Evolutionary conservation across 345 rosid genomes (phyloP).

Genomic region (Citrus australasica): DNA sequence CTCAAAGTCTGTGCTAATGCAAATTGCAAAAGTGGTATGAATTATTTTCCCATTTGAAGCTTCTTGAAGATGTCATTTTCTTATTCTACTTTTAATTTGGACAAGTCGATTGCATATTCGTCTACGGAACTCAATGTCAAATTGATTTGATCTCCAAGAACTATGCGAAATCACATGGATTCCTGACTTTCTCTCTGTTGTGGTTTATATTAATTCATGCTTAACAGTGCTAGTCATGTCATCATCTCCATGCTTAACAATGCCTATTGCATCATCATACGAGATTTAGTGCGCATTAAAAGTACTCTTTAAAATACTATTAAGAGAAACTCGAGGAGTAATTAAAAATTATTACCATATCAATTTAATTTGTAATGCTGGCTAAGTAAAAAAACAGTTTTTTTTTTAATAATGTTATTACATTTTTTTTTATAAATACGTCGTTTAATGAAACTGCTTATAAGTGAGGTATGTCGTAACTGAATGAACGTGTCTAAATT

Average conservation of each 20-base stretch:
- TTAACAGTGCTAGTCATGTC: not conserved
- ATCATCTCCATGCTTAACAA: not conserved
- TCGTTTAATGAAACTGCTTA: too few relatives aligned
- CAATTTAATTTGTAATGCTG: not conserved
- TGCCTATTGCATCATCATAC: not conserved
- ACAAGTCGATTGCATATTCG: conserved; percentile 7
- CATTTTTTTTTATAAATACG: too few relatives aligned
- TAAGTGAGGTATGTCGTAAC: too few relatives aligned
- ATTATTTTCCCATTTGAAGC: not conserved
- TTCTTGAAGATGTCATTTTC: conserved; percentile 8
- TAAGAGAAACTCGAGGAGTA: not conserved
- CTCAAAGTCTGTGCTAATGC: not conserved
- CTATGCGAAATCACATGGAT: not conserved
- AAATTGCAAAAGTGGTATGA: not conserved
- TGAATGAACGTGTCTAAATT: too few relatives aligned
- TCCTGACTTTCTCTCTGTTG: not conserved
- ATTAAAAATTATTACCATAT: not conserved
- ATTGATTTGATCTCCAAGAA: not conserved
- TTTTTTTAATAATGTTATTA: too few relatives aligned
- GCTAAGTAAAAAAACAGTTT: too few relatives aligned
- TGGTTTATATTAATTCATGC: not conserved
- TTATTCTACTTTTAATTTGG: not conserved
- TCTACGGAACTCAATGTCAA: not conserved
- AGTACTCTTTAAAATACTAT: not conserved
- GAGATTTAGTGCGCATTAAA: not conserved